A percentile compares a stretch with the other conserved stretches of the same genome.
These are phyloP conservation scores for Mycena citricolor DNA, from an alignment of 1,284 basidiomycete genomes.

Conservation along the genomic window DNA sequence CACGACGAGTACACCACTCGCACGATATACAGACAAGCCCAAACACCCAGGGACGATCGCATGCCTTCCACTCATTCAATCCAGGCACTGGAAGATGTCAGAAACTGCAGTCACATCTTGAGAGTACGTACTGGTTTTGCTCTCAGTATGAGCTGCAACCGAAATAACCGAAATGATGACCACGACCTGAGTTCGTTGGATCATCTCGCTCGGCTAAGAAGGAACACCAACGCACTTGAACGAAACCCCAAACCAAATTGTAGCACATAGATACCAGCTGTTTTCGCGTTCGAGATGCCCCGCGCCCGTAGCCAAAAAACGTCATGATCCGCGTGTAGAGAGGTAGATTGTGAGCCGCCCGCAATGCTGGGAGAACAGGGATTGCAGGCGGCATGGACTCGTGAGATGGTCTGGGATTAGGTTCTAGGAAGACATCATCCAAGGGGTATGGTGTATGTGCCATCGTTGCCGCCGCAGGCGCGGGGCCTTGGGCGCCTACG, in stretches of 20 bases:
- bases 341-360: slow-evolving; percentile 27
- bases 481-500: no score
- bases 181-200: slow-evolving; percentile 47
- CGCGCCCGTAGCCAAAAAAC: slow-evolving; percentile 58
- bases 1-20: slow-evolving; percentile 52
- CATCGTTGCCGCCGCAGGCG: no score
- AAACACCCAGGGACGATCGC: slow-evolving; percentile 67
- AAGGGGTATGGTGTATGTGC: no score
- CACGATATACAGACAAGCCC: slow-evolving; percentile 69
- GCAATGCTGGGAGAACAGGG: no score
- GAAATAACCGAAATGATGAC: slow-evolving; percentile 55
- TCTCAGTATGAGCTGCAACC: slow-evolving; percentile 49
- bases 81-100: slow-evolving; percentile 25
- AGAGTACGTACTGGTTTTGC: slow-evolving; percentile 40
- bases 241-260: slow-evolving; percentile 51
- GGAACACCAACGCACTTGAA: slow-evolving; percentile 48
- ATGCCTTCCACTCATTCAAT: slow-evolving; percentile 63
- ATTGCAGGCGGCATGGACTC: slow-evolving; percentile 2
- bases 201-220: slow-evolving; percentile 17
- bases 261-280: slow-evolving; percentile 57
- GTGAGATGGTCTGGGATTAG: no score
- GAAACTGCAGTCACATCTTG: neutral
- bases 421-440: no score
- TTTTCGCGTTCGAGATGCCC: slow-evolving; percentile 55
- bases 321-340: slow-evolving; percentile 36